Evolutionary conservation across 2,329 filamentous ascomycete genomes (phyloP), one percentile per base, ranked within the genome.

Genomic region (Xylaria sp.): DNA sequence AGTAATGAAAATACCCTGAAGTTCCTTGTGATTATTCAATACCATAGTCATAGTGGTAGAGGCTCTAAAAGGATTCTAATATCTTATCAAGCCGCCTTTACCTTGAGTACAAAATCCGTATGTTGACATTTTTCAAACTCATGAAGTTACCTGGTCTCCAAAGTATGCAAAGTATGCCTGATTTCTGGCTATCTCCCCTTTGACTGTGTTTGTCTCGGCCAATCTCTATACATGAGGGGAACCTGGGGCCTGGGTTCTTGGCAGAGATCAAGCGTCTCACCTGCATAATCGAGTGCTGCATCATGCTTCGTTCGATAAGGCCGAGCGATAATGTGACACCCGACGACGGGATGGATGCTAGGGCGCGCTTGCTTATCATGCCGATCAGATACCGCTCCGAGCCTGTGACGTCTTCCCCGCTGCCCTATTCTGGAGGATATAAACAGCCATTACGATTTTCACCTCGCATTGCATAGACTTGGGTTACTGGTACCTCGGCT

Each of bases 301-400:
- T 44, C 8, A 21, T 20, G 19, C 16, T 40, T 20, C n/a, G 34
- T 22, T 39, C 39, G 47, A 50, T 48, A 52, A 46, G 9, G 17
- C 19, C 18, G 37, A 29, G 38, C 17, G n/a, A 39, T 44, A 44
- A 46, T 43, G 49, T 46, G 50, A 57, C 49, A 11, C 16, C 43
- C 21, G 21, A 39, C n/a, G n/a, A n/a, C n/a, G n/a, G 11, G 29
- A 7, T 13, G 29, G 9, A 13, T 34, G 16, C 29, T 13, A 4
- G 29, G 9, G 29, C 29, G 11, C 6, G 16, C 29, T 34, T 34
- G 29, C 55, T 60, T 58, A 60, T 60, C 57, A 55, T 53, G 49
- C 47, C 38, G 43, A 42, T 45, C 20, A 43, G 38, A 38, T 44
- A 52, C 41, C 41, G 39, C 41, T 50, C 45, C 21, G 26, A 42